Evolutionary conservation across 495 filamentous ascomycete genomes (phyloP).

Genomic region (Stereocaulon alpinum): DNA sequence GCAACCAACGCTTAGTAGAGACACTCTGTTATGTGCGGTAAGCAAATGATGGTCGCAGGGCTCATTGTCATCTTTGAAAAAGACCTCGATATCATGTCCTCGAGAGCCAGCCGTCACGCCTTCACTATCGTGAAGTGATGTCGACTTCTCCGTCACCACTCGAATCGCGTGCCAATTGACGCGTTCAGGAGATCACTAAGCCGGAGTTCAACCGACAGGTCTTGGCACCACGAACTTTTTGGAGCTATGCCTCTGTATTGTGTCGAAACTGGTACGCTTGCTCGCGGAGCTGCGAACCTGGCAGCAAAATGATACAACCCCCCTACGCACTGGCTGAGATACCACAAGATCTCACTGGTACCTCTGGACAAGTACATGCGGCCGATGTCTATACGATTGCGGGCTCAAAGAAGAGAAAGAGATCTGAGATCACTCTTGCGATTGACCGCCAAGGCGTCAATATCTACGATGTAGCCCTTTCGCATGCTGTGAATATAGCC

Average conservation of each 20-base stretch:
- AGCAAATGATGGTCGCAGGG: neutral
- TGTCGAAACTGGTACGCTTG: neutral
- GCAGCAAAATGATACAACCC: conserved; percentile 34
- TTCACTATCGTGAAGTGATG: neutral
- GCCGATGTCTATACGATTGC: conserved; percentile 63
- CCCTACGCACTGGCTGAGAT: conserved; percentile 52
- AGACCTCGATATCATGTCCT: neutral
- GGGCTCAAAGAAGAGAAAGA: conserved; percentile 71
- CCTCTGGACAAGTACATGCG: conserved; percentile 48
- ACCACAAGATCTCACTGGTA: conserved; percentile 52
- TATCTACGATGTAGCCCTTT: conserved; percentile 70
- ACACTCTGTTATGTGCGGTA: neutral
- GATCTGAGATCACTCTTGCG: conserved; percentile 72
- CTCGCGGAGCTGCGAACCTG: neutral
- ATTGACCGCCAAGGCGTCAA: conserved; percentile 87
- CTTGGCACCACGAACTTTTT: conserved; percentile 9
- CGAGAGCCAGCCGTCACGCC: too few species aligned
- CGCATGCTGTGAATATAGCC: neutral
- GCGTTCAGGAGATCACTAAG: neutral
- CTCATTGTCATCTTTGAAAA: neutral
- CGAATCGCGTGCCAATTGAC: neutral
- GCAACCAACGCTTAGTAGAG: neutral
- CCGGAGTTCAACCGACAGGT: neutral
- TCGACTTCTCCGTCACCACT: neutral
- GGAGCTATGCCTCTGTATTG: neutral